Base-by-base conservation (phyloP, 2,329 filamentous ascomycete species). In the Trichoderma simmonsii region DNA sequence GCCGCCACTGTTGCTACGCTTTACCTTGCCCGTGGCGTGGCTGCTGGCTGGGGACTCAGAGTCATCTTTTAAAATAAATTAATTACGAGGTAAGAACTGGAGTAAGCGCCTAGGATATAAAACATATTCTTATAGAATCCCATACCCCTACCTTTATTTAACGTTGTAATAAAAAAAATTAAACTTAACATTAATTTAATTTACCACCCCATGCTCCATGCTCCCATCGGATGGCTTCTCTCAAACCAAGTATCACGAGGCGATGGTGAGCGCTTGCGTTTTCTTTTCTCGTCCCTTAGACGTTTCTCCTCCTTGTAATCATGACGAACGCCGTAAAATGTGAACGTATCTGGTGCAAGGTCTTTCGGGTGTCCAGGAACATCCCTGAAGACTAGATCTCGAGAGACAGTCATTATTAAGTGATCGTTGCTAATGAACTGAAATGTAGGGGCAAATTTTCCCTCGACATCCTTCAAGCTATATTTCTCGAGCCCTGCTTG, bases 1-100 rank as follows among this genome's bases (percentile, higher is more conserved):
- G 48, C 61, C 1, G 71, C 71, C 12, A 69, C 81, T 32, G 83
- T 83, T 71, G 73, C 79, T 15, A 71, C 70, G 5, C 76, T 77
- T 60, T 72, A 59, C 24, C 28, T 74, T 24, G 74, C 76, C 2
- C 74, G 76, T 59, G 76, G 74, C 7, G 69, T 77, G 3, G 72
- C 73, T n/a, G 74, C 73, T 28, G 77, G 76, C 4, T 77, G 76
- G 74, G 67, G 67, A 12, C 54, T 60, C 28, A 71, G 43, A 24
- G 71, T 71, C 14, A 18, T 72, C 26, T 72, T 75, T 48, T 65
- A 34, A 64, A 34, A 64, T 28, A 43, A 2, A 18, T n/a, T 9
- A 6, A 26, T n/a, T 8, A 12, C n/a, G 1, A n/a, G 15, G 12
- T 21, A 21, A 26, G 11, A 59, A 15, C 34, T 32, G 24, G 15